These are phyloP conservation scores for Mycena maculata DNA, from an alignment of 768 basidiomycete species.

Conservation along the genomic window DNA sequence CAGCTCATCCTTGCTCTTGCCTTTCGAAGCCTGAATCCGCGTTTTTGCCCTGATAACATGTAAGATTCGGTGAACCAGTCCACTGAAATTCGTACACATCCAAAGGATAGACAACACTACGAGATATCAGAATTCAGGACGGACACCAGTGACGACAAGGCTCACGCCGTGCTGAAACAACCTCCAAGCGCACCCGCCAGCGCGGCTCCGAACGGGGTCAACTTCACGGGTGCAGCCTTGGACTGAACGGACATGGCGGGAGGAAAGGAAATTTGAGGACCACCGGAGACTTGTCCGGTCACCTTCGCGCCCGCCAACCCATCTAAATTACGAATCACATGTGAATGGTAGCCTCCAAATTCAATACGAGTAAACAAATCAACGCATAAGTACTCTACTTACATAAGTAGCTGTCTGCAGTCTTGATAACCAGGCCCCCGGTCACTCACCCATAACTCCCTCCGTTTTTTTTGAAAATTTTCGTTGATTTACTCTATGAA, in stretches of 20 bases:
- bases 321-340: too few relatives aligned
- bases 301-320: too few relatives aligned
- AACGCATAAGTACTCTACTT: too few relatives aligned
- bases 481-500: too few relatives aligned
- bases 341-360: too few relatives aligned
- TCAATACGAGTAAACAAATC: too few relatives aligned
- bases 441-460: too few relatives aligned
- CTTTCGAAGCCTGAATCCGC: slow-evolving; percentile 83
- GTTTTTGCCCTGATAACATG: slow-evolving; percentile 81
- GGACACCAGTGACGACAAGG: slow-evolving; percentile 33
- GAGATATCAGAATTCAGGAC: slow-evolving; percentile 20
- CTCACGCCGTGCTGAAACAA: slow-evolving; percentile 93
- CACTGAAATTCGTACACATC: slow-evolving; percentile 75
- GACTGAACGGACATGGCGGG: slow-evolving; percentile 61
- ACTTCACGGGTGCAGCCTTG: slow-evolving; percentile 62
- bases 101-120: slow-evolving; percentile 91
- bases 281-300: too few relatives aligned
- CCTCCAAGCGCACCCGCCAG: slow-evolving; percentile 94
- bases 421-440: too few relatives aligned
- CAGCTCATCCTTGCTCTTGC: slow-evolving; percentile 63
- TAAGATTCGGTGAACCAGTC: background rate
- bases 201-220: slow-evolving; percentile 91
- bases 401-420: too few relatives aligned
- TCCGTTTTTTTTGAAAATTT: too few relatives aligned
- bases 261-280: too few relatives aligned